These are phyloP conservation scores for Chlamydomonas schloesseri DNA, from an alignment of 139 green algal species.

Conservation along the genomic window DNA sequence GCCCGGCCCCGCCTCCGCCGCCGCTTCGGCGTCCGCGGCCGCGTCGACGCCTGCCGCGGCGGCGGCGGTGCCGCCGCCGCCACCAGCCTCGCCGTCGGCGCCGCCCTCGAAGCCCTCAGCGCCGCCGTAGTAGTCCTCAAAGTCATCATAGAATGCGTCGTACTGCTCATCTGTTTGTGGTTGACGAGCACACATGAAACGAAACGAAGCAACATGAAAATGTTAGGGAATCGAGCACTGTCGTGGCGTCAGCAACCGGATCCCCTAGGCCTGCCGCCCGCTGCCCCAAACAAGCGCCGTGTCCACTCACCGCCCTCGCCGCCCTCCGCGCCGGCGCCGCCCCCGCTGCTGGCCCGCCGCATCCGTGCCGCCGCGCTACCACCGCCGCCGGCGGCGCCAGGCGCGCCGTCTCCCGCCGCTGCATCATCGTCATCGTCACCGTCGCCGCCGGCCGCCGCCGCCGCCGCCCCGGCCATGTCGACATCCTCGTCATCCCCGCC, in stretches of 20 bases:
- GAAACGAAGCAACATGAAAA: too few relatives aligned
- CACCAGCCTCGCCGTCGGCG: background rate
- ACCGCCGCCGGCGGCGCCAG: too few relatives aligned
- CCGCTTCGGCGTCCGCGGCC: background rate
- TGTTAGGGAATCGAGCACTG: too few relatives aligned
- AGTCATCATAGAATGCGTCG: conserved; percentile 30
- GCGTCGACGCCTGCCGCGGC: background rate
- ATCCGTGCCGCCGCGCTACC: background rate
- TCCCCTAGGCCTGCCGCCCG: too few relatives aligned
- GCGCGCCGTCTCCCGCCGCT: too few relatives aligned
- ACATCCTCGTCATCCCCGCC: background rate
- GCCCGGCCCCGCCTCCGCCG: background rate
- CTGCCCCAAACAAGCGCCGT: too few relatives aligned
- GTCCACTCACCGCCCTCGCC: background rate
- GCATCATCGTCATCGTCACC: too few relatives aligned
- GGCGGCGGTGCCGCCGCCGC: background rate
- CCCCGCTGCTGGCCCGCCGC: background rate
- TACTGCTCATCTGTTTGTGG: conserved; percentile 2
- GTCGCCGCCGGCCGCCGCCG: background rate
- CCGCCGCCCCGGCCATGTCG: background rate
- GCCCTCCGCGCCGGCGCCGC: background rate
- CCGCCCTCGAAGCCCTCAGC: background rate
- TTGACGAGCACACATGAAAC: too few relatives aligned
- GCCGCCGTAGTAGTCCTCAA: conserved; percentile 43
- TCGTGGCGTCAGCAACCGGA: too few relatives aligned